phyloP scores from a whole-genome alignment of 2,329 filamentous ascomycete genomes.

The Penicillium janthinellum region DNA sequence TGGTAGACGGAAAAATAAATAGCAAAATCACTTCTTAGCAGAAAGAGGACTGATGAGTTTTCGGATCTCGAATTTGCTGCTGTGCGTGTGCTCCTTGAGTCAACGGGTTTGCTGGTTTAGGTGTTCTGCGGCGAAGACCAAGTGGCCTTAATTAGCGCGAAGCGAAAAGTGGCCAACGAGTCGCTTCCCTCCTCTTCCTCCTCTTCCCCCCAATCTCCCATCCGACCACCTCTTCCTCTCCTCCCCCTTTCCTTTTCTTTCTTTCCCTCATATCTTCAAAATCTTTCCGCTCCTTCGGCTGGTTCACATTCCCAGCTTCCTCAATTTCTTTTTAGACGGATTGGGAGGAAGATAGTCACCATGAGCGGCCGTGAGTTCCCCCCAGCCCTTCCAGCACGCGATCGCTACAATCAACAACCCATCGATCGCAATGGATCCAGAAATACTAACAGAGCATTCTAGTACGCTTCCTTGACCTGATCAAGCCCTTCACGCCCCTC shows the following conservation, averaged over 20 bases:
- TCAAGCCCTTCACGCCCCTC: constrained; percentile 99
- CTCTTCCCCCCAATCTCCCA: constrained; percentile 24
- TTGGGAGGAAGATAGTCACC: constrained; percentile 47
- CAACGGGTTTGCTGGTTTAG: constrained; percentile 10
- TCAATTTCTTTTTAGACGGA: constrained; percentile 30
- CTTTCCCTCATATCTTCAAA: constrained; percentile 24
- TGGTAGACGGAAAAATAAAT: not conserved
- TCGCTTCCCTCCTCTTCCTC: constrained; percentile 29
- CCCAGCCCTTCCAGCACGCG: constrained; percentile 29
- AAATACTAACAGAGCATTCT: constrained; percentile 29
- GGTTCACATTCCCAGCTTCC: constrained; percentile 36
- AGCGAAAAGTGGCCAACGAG: constrained; percentile 43
- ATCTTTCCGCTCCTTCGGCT: constrained; percentile 38
- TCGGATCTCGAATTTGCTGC: not conserved
- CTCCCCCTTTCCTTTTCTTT: constrained; percentile 29
- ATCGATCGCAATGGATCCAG: constrained; percentile 28
- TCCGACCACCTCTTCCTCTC: constrained; percentile 21
- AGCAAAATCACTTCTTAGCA: not conserved
- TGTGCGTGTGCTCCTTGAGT: constrained; percentile 12
- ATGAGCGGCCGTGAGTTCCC: constrained; percentile 61
- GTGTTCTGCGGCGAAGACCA: constrained; percentile 34
- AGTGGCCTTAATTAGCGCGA: constrained; percentile 44
- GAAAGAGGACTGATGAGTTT: not conserved
- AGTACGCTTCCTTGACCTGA: constrained; percentile 99
- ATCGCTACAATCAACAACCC: constrained; percentile 27